Percentiles rank a stretch among this genome's conserved stretches.
phyloP scores from a whole-genome alignment of 169 alveolate genomes.

The Cryptosporidium bovis region DNA sequence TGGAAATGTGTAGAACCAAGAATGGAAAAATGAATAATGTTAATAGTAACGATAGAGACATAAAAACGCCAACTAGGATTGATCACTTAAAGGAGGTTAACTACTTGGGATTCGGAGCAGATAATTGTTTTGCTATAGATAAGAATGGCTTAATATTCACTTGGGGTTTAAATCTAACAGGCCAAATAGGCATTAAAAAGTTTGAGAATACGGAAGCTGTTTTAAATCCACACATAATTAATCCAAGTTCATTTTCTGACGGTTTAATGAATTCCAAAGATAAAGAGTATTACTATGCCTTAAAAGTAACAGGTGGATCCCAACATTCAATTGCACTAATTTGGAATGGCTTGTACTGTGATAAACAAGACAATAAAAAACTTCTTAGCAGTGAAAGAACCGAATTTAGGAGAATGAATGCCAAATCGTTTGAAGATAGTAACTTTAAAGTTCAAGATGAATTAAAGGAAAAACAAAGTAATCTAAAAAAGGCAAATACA shows the following conservation, averaged over 20 bases:
- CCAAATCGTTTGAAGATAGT: slow-evolving; percentile 19
- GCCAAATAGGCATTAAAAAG: slow-evolving; percentile 37
- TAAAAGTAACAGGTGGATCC: slow-evolving; percentile 48
- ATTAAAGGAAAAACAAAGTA: not conserved
- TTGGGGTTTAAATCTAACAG: slow-evolving; percentile 70
- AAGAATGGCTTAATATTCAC: slow-evolving; percentile 15
- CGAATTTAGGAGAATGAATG: slow-evolving; percentile 35
- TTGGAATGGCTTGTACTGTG: slow-evolving; percentile 15
- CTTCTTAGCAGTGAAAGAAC: not conserved
- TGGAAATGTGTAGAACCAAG: slow-evolving; percentile 35
- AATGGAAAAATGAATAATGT: slow-evolving; percentile 18
- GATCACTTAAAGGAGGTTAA: slow-evolving; percentile 8
- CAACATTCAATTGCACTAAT: slow-evolving; percentile 57
- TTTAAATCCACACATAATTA: slow-evolving; percentile 32
- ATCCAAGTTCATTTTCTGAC: slow-evolving; percentile 22
- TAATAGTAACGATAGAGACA: slow-evolving; percentile 13
- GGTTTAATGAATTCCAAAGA: not conserved
- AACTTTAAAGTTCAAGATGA: not conserved
- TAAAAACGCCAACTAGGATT: slow-evolving; percentile 40
- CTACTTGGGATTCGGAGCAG: slow-evolving; percentile 56
- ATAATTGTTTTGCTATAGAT: slow-evolving; percentile 58
- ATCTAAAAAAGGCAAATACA: not conserved
- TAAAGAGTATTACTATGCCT: slow-evolving; percentile 1
- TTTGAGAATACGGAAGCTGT: slow-evolving; percentile 14
- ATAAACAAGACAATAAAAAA: not conserved